Evolutionary conservation across 2,329 filamentous ascomycete species (phyloP), one percentile per base, ranked within the genome.

Genomic region (Graphilbum fragrans): DNA sequence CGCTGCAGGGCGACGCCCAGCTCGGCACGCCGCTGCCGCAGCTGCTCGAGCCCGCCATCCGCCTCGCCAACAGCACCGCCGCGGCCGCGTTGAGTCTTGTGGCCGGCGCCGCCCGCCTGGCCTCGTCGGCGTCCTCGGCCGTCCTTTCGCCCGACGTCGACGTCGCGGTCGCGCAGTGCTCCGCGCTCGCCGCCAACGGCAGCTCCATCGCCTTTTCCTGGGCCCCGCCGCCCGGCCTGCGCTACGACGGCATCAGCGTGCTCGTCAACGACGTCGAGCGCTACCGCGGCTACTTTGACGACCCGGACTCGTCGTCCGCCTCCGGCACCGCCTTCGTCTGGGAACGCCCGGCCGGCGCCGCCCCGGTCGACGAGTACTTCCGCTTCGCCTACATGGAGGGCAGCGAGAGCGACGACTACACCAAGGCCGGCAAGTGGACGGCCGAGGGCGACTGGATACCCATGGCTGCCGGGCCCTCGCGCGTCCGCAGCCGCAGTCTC

Each of bases 261-360:
- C 64, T 93, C 0, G 82, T 93, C 48, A 92, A 93, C 53, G 86
- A 93, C 50, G 86, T 93, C 1, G 86, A 93, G 59, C 67, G 84
- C 18, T 87, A 81, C 57, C 66, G 81, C n/a, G 73, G 73, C 6
- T 90, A 81, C 57, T 81, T 82, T 46, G 71, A 70, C 36, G 71
- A 77, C 38, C 67, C 63, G 33, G 65, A 37, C 35, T 20, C n/a
- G 8, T 18, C 18, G 39, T 20, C 23, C 19, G 31, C 27, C 22
- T 35, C 16, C 19, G 25, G 16, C 35, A 19, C 33, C 38, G 8
- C 25, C 9, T 47, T 47, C 36, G 23, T 34, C 12, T 47, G 45
- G 45, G 35, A 44, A 39, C 44, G 46, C 5, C 19, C 41, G 35
- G 42, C 37, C 17, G 41, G 35, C 5, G 35, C 35, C 32, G 35